Base-by-base conservation (phyloP, 73 alveolate species). In the Symbiodinium pilosum region DNA sequence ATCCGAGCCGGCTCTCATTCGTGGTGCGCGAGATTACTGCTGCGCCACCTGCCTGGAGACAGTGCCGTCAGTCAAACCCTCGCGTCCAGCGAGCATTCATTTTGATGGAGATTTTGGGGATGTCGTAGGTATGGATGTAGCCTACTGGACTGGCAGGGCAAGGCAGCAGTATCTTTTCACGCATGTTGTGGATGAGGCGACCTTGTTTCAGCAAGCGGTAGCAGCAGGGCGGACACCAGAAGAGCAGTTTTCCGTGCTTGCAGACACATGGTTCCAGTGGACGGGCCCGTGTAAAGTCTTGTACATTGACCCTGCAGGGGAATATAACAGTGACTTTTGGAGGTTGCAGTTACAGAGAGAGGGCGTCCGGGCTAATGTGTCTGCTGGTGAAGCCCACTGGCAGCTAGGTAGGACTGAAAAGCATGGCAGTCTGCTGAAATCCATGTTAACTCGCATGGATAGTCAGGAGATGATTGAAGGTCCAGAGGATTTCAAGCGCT, bases 371-470 rank as follows among this genome's bases (percentile, higher is more conserved):
- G 73, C 54, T 0, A 18, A 14, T 0, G 51, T 84, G 69, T 39
- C 92, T 14, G 92, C 92, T 0, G 92, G 92, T 43, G 75, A 84
- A 12, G 30, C 44, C n/a, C 92, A 84, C 51, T 84, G 92, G 92
- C 92, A 84, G 51, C 28, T 84, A 11, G 92, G 92, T 26, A 18
- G 92, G 8, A 21, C 42, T 1, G 92, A 84, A 30, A 7, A 8
- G 0, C 92, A 84, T 34, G 92, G 92, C 20, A 43, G 28, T 26
- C 41, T 84, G 3, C 2, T 84, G 26, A 84, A 84, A 24, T 41
- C 44, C 18, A 84, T 84, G 92, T 20, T 84, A 34, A 41, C 92
- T 34, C 40, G 92, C 11, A 84, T 84, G 92, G 92, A 84, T 43
- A 32, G n/a, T 32, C n/a, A 42, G 75, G 9, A 26, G 0, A 71